Evolutionary conservation across 345 rosid genomes (phyloP), one percentile per base, ranked within the genome.

Genomic region (Citrus reticulata): DNA sequence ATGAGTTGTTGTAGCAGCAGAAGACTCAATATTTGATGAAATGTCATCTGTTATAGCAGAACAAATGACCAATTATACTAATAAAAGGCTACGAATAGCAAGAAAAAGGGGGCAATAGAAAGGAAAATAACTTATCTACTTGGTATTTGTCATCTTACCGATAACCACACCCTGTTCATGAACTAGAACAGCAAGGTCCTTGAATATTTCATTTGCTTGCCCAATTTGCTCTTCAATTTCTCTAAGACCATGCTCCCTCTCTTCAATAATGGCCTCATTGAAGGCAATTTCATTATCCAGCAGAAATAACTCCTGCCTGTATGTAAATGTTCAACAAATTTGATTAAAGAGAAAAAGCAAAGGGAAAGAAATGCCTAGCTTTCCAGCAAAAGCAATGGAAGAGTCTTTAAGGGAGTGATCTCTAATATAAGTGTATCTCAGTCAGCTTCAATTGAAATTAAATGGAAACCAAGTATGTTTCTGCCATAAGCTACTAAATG

Each of bases 221-320:
- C 89, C 95, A 81, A 91, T 89, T 82, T 91, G 93, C 63, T 82
- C 87, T 67, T 88, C 84, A 63, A 89, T 83, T 49, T 89, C 95
- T 84, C 86, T 82, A 49, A 91, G 82, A 17, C 91, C 95, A 72
- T 88, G 91, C 2, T 88, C 95, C 79, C 95, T 84, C 84, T 91
- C 95, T 46, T 91, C 95, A 67, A 91, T 85, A 68, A 91, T 83
- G 76, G 93, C 93, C 82, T 91, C 95, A 74, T 91, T 91, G 83
- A 91, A 91, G 68, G 87, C 79, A 39, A 89, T 82, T 84, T 91
- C 95, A 82, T 91, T 91, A 81, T 88, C 91, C 80, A 88, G 79
- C 40, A 89, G 85, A 66, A 84, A 35, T 22, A 88, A 27, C 86
- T 87, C 89, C 79, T 89, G 90, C 82, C 95, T 91, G 85, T 73